Evolutionary conservation across 1,139 yeast species (phyloP), one percentile per base, ranked within the genome.

Genomic region (Kluyveromyces marxianus): DNA sequence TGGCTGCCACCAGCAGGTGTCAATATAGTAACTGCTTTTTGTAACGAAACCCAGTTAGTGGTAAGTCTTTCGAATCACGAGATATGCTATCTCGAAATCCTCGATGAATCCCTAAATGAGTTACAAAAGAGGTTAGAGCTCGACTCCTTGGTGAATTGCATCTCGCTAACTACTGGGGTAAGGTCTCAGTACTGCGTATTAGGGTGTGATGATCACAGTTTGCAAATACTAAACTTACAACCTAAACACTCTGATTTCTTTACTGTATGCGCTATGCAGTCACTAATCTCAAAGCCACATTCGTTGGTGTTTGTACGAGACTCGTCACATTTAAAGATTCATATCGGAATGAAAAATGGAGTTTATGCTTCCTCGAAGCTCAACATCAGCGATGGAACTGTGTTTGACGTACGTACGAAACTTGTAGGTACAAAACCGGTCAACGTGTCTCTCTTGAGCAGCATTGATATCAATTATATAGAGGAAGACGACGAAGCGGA

Each of bases 1-100:
- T 92, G 98, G 98, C 71, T 67, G 37, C 88, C 96, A 1, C 95
- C 96, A 0, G 82, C 83, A 0, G 95, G 95, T 4, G 78, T 83
- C 14, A 69, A 75, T 30, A 74, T 92, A 37, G 58, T 75, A 0
- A 67, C 70, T 28, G 83, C 90, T 0, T 64, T 87, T 1, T 67
- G 83, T 3, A 87, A 87, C 35, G 70, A 74, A 36, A 72, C 75
- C 25, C 97, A 92, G 62, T 70, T 90, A 0, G 77, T 77, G 0
- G 58, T 92, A 6, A 89, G 81, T 0, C 64, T 92, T 7, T 81
- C 94, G 2, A 86, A 83, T 57, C 72, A 81, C 47, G 90, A 85
- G 49, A 56, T 92, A 3, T 82, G 84, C 4, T 92, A 92, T 63
- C 90, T 92, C 64, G 97, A 90, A 63, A 69, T 83, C 30, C 70